A percentile compares a stretch with the other conserved stretches of the same genome.
Evolutionary conservation across 164 flowering plant genomes (phyloP).

Genomic region (Sedum album): DNA sequence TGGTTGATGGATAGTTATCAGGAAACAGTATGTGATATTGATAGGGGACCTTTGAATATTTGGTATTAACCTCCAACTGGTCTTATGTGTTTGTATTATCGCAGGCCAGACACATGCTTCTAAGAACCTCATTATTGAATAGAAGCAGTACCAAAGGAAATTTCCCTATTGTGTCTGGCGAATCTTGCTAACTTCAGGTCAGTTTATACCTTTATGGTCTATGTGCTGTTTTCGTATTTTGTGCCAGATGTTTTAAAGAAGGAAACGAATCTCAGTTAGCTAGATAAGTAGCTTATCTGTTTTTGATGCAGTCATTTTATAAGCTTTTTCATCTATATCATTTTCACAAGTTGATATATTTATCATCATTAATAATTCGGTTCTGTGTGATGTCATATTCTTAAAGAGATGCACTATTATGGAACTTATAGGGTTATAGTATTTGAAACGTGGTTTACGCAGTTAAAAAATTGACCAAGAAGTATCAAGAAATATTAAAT

Average conservation of each 20-base stretch:
- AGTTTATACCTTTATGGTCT: not conserved
- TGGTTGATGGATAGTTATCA: constrained; percentile 1
- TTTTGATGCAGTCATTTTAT: not conserved
- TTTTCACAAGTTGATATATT: not conserved
- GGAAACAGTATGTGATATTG: not conserved
- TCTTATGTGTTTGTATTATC: not conserved
- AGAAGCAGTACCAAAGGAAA: not conserved
- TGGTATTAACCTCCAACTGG: not conserved
- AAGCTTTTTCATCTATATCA: not conserved
- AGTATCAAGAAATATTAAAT: not conserved
- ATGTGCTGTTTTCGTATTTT: not conserved
- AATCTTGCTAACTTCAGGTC: not conserved
- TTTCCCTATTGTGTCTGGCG: not conserved
- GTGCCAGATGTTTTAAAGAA: not conserved
- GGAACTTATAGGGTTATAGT: not conserved
- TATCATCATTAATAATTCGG: not conserved
- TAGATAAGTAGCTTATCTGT: not conserved
- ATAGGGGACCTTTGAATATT: not conserved
- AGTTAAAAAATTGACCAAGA: not conserved
- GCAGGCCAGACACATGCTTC: not conserved
- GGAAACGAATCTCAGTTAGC: not conserved
- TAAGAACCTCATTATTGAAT: not conserved
- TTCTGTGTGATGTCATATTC: not conserved
- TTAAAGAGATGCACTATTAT: not conserved
- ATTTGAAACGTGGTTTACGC: not conserved